These are phyloP conservation scores for Dioszegia crocea DNA, from an alignment of 768 basidiomycete species.

Conservation along the genomic window DNA sequence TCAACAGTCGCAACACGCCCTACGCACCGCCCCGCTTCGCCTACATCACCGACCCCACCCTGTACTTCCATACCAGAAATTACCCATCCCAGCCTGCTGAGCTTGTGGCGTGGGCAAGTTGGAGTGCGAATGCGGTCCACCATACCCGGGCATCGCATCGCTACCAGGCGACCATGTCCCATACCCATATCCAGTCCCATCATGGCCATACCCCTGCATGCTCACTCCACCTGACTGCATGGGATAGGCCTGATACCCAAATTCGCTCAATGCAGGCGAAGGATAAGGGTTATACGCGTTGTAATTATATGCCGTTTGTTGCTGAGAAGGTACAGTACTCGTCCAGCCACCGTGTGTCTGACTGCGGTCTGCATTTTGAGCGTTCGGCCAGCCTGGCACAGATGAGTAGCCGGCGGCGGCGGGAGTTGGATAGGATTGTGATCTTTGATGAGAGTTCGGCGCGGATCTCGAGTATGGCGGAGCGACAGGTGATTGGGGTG, in stretches of 20 bases:
- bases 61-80: slow-evolving; percentile 4
- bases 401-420: background rate
- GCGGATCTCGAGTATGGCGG: background rate
- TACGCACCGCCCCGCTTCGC: no score
- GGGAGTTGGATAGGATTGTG: background rate
- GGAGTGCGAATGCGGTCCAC: background rate
- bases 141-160: background rate
- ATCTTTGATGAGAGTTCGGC: slow-evolving; percentile 1
- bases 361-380: no score
- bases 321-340: no score
- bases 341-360: no score
- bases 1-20: no score
- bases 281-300: slow-evolving; percentile 7
- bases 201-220: background rate
- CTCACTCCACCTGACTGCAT: slow-evolving; percentile 1
- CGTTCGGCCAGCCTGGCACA: no score
- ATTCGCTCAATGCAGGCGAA: slow-evolving; percentile 7
- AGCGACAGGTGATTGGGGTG: background rate
- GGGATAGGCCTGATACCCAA: slow-evolving; percentile 2
- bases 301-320: background rate
- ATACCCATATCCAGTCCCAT: slow-evolving; percentile 1
- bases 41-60: background rate
- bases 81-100: slow-evolving; percentile 1
- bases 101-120: background rate
- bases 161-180: slow-evolving; percentile 3